Conservation (phyloP, 805 yeast genomes). For the Huiozyma naganishii region DNA sequence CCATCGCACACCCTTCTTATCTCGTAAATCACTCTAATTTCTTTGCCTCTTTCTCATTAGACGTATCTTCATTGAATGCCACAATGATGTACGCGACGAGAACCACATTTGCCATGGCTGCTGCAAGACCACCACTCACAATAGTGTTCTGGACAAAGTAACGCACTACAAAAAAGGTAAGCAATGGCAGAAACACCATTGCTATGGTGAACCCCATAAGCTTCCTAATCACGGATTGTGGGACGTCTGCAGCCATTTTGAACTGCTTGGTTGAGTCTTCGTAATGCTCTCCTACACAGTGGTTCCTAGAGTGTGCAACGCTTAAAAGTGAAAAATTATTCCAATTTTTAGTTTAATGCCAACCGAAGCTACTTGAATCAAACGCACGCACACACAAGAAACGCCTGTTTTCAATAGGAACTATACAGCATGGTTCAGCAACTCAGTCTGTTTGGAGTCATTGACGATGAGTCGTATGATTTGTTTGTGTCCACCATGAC, state of each 20-base stretch:
- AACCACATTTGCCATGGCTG: slow-evolving; percentile 63
- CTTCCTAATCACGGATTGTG: slow-evolving; percentile 47
- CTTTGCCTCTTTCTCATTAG: slow-evolving; percentile 26
- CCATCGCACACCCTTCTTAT: neutral
- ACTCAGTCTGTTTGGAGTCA: slow-evolving; percentile 19
- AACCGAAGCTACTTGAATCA: too few relatives aligned
- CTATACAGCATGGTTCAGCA: slow-evolving; percentile 23
- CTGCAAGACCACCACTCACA: slow-evolving; percentile 72
- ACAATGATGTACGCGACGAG: slow-evolving; percentile 61
- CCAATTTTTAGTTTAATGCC: too few relatives aligned
- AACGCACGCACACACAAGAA: too few relatives aligned
- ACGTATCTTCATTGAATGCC: slow-evolving; percentile 60
- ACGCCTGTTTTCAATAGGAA: too few relatives aligned
- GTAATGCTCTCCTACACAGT: too few relatives aligned
- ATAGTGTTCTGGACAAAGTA: slow-evolving; percentile 39
- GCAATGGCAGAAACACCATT: slow-evolving; percentile 60
- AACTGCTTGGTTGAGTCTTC: neutral
- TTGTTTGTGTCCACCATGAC: slow-evolving; percentile 22
- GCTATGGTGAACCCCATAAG: slow-evolving; percentile 64
- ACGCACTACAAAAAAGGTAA: slow-evolving; percentile 49
- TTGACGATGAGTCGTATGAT: slow-evolving; percentile 23
- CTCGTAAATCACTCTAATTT: slow-evolving; percentile 28
- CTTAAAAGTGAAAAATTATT: too few relatives aligned
- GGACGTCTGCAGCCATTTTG: slow-evolving; percentile 33
- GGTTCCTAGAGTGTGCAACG: too few relatives aligned